Conservation (phyloP, 1,139 yeast genomes). For the Candida freyschussii region DNA sequence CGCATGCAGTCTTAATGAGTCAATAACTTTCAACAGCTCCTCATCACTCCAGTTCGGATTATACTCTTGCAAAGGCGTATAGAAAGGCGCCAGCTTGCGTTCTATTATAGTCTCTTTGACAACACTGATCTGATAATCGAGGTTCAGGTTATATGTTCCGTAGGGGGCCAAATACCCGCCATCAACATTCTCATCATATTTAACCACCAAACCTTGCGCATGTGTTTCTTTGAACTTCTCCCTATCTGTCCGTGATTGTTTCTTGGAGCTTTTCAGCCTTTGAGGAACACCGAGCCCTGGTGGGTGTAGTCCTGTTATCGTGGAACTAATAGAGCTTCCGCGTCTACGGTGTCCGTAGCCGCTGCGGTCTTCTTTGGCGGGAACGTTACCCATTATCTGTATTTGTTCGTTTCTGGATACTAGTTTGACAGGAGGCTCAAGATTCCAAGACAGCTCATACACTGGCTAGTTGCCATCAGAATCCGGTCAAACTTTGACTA, state of each 20-base stretch:
- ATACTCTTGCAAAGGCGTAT: slow-evolving; percentile 81
- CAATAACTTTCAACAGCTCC: slow-evolving; percentile 55
- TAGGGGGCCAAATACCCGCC: slow-evolving; percentile 84
- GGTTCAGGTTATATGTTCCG: slow-evolving; percentile 72
- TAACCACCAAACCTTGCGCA: slow-evolving; percentile 51
- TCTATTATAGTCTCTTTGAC: slow-evolving; percentile 64
- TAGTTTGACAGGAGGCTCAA: no score
- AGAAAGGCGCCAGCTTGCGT: slow-evolving; percentile 83
- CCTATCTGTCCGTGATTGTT: slow-evolving; percentile 40
- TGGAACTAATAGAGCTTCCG: slow-evolving; percentile 19
- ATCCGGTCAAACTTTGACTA: no score
- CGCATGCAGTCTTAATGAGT: slow-evolving; percentile 54
- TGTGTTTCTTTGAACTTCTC: slow-evolving; percentile 49
- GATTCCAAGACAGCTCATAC: no score
- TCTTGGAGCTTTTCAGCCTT: slow-evolving; percentile 32
- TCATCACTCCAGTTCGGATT: slow-evolving; percentile 71
- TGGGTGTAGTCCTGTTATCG: slow-evolving; percentile 8
- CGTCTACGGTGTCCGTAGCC: slow-evolving; percentile 29
- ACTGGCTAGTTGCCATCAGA: no score
- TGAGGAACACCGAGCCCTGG: slow-evolving; percentile 34
- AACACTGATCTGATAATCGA: slow-evolving; percentile 68
- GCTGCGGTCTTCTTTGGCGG: slow-evolving; percentile 46
- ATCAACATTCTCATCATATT: slow-evolving; percentile 58
- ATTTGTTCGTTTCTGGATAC: no score
- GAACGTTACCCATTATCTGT: slow-evolving; percentile 58